Conservation (phyloP, 139 green algal genomes). For the Chlorokybus atmophyticus region DNA sequence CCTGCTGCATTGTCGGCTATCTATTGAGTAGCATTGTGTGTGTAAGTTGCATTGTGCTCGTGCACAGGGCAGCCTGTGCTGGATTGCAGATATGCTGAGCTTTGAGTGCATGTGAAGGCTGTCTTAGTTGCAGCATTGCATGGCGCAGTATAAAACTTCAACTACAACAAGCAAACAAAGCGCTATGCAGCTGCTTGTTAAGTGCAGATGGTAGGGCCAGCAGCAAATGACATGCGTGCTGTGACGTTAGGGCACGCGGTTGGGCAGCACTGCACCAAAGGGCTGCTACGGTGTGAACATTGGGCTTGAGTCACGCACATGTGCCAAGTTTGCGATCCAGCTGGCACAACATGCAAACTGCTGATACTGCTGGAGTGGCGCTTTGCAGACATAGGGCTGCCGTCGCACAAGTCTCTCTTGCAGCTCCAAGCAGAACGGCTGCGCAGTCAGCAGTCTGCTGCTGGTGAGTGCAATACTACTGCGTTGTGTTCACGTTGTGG, state of each 20-base stretch:
- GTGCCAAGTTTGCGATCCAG: neutral
- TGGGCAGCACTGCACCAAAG: conserved; percentile 66
- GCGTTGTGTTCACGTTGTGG: neutral
- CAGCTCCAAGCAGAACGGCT: conserved; percentile 77
- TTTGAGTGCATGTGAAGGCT: conserved; percentile 24
- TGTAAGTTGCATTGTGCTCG: too few relatives aligned
- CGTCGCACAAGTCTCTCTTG: conserved; percentile 78
- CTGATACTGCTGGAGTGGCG: neutral
- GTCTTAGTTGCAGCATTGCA: neutral
- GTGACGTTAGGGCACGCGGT: conserved; percentile 82
- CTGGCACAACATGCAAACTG: neutral
- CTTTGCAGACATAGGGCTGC: conserved; percentile 65
- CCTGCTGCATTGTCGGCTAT: too few relatives aligned
- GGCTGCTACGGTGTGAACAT: conserved; percentile 69
- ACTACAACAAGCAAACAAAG: too few relatives aligned
- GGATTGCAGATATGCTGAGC: neutral
- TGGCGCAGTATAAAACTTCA: too few relatives aligned
- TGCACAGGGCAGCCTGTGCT: neutral
- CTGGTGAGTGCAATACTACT: neutral
- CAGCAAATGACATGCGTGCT: conserved; percentile 21
- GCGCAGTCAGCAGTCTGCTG: conserved; percentile 46
- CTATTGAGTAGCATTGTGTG: too few relatives aligned
- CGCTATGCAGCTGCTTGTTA: neutral
- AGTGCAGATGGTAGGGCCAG: neutral
- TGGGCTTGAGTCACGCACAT: too few relatives aligned